phyloP scores from a whole-genome alignment of 192 early-diverging fungal species.

The Phycomyces nitens region DNA sequence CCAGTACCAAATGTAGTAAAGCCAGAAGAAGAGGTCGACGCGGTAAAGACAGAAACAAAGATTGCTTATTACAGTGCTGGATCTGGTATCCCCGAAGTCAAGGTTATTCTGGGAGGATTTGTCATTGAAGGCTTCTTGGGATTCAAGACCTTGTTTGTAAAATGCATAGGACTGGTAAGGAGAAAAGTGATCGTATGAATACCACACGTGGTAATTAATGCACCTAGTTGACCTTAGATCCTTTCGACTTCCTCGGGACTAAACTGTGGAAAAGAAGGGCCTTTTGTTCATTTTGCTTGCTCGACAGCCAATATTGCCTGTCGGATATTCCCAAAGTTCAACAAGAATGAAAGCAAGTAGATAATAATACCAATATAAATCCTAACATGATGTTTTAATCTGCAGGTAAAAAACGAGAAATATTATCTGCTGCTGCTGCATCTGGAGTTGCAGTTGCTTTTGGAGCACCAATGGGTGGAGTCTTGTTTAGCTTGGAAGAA shows the following conservation, averaged over 20 bases:
- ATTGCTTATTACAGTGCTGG: conserved; percentile 83
- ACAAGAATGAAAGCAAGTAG: conserved; percentile 73
- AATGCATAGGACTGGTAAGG: conserved; percentile 81
- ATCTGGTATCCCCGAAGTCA: conserved; percentile 95
- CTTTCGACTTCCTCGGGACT: conserved; percentile 82
- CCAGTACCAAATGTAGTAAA: not conserved
- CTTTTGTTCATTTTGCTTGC: conserved; percentile 89
- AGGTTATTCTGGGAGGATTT: conserved; percentile 92
- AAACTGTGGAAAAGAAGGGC: conserved; percentile 89
- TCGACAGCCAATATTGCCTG: conserved; percentile 86
- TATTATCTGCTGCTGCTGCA: conserved; percentile 87
- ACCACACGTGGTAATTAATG: not conserved
- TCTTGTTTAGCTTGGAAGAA: conserved; percentile 91
- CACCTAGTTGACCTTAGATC: conserved; percentile 35
- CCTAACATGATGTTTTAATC: not conserved
- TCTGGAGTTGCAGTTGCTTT: conserved; percentile 95
- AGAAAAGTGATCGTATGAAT: not conserved
- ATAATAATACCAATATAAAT: no score
- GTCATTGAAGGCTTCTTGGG: conserved; percentile 92
- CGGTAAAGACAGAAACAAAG: conserved; percentile 44
- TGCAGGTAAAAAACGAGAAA: conserved; percentile 83
- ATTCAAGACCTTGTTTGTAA: conserved; percentile 84
- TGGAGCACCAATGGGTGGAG: conserved; percentile 95
- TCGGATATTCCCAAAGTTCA: conserved; percentile 87
- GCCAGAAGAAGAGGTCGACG: not conserved